These are phyloP conservation scores for Syncephalastrum racemosum DNA, from an alignment of 371 early-diverging fungal species.

Conservation along the genomic window DNA sequence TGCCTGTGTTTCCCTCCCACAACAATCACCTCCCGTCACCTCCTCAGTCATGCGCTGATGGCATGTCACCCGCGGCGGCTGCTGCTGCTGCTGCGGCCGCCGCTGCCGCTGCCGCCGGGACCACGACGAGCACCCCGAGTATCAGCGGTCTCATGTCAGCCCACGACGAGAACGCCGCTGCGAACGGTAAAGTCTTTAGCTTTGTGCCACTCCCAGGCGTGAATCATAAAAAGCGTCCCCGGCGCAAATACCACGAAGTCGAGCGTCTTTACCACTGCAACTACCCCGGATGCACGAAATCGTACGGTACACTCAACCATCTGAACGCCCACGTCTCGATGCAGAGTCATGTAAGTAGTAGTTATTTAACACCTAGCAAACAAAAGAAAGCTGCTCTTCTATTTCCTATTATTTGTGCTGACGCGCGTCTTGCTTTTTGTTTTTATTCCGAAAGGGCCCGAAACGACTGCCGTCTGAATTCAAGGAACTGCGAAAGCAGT, in stretches of 20 bases:
- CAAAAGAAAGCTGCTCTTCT: background rate
- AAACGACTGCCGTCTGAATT: conserved; percentile 35
- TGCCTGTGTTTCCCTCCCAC: conserved; percentile 8
- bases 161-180: conserved; percentile 5
- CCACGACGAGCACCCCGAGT: conserved; percentile 2
- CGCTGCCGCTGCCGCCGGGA: background rate
- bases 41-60: conserved; percentile 15
- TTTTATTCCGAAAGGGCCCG: conserved; percentile 19
- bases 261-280: conserved; percentile 70
- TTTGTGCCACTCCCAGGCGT: conserved; percentile 66
- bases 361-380: background rate
- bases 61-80: conserved; percentile 16
- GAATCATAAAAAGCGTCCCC: conserved; percentile 67
- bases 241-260: conserved; percentile 70
- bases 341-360: conserved; percentile 65
- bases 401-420: conserved; percentile 3
- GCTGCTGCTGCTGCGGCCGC: conserved; percentile 13
- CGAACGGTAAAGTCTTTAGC: conserved; percentile 52
- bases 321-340: conserved; percentile 72
- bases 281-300: conserved; percentile 61
- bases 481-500: conserved; percentile 32
- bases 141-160: conserved; percentile 5
- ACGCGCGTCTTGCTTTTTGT: background rate
- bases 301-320: conserved; percentile 75
- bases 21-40: conserved; percentile 21